Conservation (phyloP, 1,284 basidiomycete genomes). For the Porodaedalea pini region DNA sequence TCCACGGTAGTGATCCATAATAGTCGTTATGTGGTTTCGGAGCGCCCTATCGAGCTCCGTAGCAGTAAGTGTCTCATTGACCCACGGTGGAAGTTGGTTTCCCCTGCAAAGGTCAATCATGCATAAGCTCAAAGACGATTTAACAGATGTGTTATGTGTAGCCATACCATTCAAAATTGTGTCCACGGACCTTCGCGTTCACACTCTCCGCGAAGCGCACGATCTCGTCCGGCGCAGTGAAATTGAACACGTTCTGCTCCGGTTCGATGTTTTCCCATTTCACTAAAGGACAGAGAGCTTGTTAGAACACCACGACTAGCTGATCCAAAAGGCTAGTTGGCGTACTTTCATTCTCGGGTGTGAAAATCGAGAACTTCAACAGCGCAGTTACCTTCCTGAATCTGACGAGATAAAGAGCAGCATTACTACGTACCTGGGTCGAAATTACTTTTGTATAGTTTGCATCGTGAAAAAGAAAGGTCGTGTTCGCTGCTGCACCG, state of each 20-base stretch:
- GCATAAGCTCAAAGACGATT: no score
- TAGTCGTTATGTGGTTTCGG: conserved; percentile 20
- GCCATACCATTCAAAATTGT: conserved; percentile 17
- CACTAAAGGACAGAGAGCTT: conserved; percentile 6
- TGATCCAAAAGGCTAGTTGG: background rate
- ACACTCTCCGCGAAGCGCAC: conserved; percentile 19
- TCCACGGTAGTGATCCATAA: conserved; percentile 18
- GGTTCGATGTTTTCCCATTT: conserved; percentile 20
- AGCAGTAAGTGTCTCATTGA: conserved; percentile 15
- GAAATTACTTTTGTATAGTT: conserved; percentile 19
- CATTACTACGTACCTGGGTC: conserved; percentile 7
- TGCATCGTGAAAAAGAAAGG: conserved; percentile 14
- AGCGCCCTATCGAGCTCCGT: conserved; percentile 16
- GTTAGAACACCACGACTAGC: background rate
- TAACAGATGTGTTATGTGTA: background rate
- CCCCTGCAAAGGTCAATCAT: conserved; percentile 5
- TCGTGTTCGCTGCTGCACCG: conserved; percentile 20
- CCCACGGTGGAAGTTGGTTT: conserved; percentile 20
- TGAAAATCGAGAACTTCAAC: conserved; percentile 18
- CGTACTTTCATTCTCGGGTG: conserved; percentile 21
- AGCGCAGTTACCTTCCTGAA: background rate
- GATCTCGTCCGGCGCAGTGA: conserved; percentile 18
- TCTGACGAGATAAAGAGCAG: background rate
- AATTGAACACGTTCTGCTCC: conserved; percentile 15
- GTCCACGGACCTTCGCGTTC: conserved; percentile 17